Evolutionary conservation across 2,329 filamentous ascomycete genomes (phyloP), one percentile per base, ranked within the genome.

Genomic region (Sarocladium kiliense): DNA sequence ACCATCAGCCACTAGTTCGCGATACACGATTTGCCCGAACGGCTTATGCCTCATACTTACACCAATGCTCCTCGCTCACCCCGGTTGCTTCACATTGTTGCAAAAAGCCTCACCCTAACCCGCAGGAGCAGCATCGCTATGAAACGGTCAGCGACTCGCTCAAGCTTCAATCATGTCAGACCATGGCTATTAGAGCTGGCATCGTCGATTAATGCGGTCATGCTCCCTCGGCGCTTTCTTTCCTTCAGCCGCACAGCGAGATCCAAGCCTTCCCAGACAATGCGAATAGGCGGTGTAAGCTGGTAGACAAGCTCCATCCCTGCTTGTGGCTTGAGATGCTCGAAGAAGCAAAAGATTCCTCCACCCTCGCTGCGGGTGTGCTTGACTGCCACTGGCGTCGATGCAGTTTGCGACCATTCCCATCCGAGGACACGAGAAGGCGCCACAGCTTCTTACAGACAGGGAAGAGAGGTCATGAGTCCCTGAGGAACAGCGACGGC

Each of bases 261-360:
- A 32, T 23, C 25, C 26, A 34, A 51, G 26, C 47, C 7, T 51
- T 27, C 6, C 19, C n/a, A 51, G 47, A 19, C 12, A 11, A n/a
- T 14, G 27, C 12, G 47, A 51, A 51, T 23, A 19, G 18, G 47
- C 47, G 47, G 47, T 51, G 47, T 34, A 36, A 49, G 47, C 47
- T 51, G 11, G 7, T 23, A 51, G n/a, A 25, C 27, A 36, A 23
- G 47, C 47, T 7, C 18, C 27, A 51, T 51, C 30, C 47, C 27
- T 51, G 47, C 25, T 47, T 30, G 7, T 9, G 44, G 25, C 11
- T 30, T 27, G 7, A n/a, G 3, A 16, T 23, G 18, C 12, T 6
- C 47, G 26, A 30, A 27, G 19, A 36, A 21, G 47, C 14, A 21
- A 18, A n/a, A 11, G 6, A 4, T 26, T 6, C n/a, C 47, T 36